phyloP scores from a whole-genome alignment of 768 basidiomycete genomes.

The Ramaria sp. region DNA sequence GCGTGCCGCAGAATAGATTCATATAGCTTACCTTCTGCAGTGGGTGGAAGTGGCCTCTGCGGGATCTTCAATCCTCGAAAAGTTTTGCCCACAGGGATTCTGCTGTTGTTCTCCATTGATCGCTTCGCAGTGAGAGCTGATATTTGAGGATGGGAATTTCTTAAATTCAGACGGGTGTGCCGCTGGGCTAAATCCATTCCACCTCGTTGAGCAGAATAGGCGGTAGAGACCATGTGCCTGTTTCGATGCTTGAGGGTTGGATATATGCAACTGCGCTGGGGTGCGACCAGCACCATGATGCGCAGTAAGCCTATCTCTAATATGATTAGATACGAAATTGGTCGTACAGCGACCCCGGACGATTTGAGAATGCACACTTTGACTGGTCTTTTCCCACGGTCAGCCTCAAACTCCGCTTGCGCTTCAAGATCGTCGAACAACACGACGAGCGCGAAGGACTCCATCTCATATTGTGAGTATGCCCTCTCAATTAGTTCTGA shows the following conservation, averaged over 20 bases:
- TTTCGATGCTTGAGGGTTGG: not conserved
- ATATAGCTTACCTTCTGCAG: slow-evolving; percentile 48
- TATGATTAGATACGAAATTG: not conserved
- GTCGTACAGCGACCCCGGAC: not conserved
- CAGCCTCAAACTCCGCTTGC: not conserved
- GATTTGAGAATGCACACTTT: not conserved
- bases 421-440: not conserved
- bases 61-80: slow-evolving; percentile 54
- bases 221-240: not conserved
- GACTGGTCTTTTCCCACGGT: not conserved
- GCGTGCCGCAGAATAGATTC: not conserved
- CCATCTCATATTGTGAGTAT: not conserved
- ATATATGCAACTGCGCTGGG: not conserved
- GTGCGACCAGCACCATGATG: not conserved
- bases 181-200: slow-evolving; percentile 1
- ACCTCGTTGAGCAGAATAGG: not conserved
- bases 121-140: not conserved
- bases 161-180: not conserved
- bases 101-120: not conserved
- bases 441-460: slow-evolving; percentile 1
- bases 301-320: not conserved
- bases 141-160: not conserved
- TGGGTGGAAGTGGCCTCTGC: slow-evolving; percentile 48
- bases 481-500: not conserved
- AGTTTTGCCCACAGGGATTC: not conserved